These are phyloP conservation scores for Smittium mucronatum DNA, from an alignment of 371 early-diverging fungal species.

Conservation along the genomic window DNA sequence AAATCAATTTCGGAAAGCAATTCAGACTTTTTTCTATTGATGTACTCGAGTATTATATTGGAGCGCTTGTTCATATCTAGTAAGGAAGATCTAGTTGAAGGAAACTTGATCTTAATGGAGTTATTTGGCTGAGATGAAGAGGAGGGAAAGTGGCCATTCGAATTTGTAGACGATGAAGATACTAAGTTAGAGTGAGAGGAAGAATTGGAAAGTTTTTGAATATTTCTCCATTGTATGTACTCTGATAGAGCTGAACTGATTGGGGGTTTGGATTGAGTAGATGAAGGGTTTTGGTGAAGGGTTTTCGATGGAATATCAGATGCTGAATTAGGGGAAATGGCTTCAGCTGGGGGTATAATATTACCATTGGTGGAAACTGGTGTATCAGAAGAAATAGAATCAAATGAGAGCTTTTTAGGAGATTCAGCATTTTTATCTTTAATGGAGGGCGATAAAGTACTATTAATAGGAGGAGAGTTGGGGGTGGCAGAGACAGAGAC, in stretches of 20 bases:
- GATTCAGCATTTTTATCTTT: too few species aligned
- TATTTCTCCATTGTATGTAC: slow-evolving; percentile 3
- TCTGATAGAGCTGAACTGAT: background rate
- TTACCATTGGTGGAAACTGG: too few species aligned
- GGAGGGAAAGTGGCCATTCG: background rate
- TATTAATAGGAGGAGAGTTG: too few species aligned
- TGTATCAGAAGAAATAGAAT: too few species aligned
- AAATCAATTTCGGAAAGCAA: slow-evolving; percentile 21
- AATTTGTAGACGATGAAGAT: background rate
- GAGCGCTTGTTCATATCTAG: slow-evolving; percentile 27
- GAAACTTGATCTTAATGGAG: slow-evolving; percentile 22
- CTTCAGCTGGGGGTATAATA: background rate
- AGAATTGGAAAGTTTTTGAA: background rate
- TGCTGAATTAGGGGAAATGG: background rate
- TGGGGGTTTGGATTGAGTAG: background rate
- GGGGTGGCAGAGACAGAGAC: too few species aligned
- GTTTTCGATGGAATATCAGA: background rate
- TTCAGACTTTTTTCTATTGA: slow-evolving; percentile 30
- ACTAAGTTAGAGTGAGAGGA: background rate
- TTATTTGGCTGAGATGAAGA: background rate
- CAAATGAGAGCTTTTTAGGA: too few species aligned
- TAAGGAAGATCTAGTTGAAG: slow-evolving; percentile 20
- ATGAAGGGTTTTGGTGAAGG: background rate
- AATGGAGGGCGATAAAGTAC: too few species aligned
- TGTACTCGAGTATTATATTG: slow-evolving; percentile 30